Evolutionary conservation across 1,139 yeast species (phyloP).

Genomic region (Pichia sp.): DNA sequence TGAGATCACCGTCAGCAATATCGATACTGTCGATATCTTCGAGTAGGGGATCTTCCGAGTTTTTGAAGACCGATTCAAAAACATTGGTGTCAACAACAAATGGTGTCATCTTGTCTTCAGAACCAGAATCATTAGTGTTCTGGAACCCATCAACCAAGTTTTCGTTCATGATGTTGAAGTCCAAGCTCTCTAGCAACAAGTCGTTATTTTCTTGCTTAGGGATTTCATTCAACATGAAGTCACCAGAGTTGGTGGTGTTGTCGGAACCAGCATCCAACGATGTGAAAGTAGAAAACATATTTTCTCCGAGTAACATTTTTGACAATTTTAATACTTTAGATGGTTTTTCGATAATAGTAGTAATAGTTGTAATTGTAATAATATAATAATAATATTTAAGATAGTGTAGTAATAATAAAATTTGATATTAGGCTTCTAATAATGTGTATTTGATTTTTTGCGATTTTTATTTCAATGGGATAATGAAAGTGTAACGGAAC

Average conservation of each 20-base stretch:
- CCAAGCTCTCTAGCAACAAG: conserved; percentile 10
- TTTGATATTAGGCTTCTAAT: background rate
- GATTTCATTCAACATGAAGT: conserved; percentile 10
- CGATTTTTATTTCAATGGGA: background rate
- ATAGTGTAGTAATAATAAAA: background rate
- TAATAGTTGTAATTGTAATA: background rate
- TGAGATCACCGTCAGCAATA: background rate
- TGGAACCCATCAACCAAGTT: conserved; percentile 6
- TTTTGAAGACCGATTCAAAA: conserved; percentile 53
- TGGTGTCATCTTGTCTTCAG: conserved; percentile 29
- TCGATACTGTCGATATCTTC: conserved; percentile 50
- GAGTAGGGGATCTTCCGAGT: conserved; percentile 35
- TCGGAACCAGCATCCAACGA: conserved; percentile 7
- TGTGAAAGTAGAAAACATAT: conserved; percentile 38
- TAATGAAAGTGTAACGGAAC: conserved; percentile 13
- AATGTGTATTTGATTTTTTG: conserved; percentile 2
- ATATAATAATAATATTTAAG: background rate
- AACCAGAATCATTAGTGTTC: conserved; percentile 16
- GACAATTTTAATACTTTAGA: conserved; percentile 15
- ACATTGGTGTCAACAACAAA: conserved; percentile 54
- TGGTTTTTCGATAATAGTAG: conserved; percentile 3
- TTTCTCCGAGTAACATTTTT: conserved; percentile 39
- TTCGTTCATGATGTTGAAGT: conserved; percentile 4
- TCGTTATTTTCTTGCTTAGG: conserved; percentile 13
- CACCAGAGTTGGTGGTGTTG: conserved; percentile 3